A percentile compares a stretch with the other conserved stretches of the same genome.
Evolutionary conservation across 495 filamentous ascomycete genomes (phyloP).

Genomic region (Neurospora hispaniola): DNA sequence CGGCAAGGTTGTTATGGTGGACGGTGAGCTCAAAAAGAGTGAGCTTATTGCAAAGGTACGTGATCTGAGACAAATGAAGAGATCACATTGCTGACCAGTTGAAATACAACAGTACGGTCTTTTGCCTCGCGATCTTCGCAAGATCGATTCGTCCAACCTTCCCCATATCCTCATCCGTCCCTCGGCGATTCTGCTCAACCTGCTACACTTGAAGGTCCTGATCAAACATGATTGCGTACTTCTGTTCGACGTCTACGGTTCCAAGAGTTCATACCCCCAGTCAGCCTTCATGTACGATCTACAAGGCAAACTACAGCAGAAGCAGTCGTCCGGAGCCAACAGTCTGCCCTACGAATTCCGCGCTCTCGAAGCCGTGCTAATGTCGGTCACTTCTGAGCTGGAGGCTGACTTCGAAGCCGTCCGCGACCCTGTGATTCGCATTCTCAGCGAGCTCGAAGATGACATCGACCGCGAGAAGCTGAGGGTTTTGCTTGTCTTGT

Average conservation of each 20-base stretch:
- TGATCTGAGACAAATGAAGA: conserved; percentile 2
- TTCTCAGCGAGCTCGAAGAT: conserved; percentile 85
- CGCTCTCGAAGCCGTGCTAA: conserved; percentile 70
- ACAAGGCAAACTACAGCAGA: conserved; percentile 50
- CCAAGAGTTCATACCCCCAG: conserved; percentile 88
- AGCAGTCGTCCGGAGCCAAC: conserved; percentile 37
- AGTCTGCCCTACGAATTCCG: conserved; percentile 60
- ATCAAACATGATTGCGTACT: conserved; percentile 92
- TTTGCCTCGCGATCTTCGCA: conserved; percentile 88
- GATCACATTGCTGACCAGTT: not conserved
- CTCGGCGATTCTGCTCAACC: conserved; percentile 86
- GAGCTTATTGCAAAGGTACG: conserved; percentile 91
- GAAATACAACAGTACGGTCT: conserved; percentile 67
- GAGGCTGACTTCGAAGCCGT: conserved; percentile 92
- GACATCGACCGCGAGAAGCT: conserved; percentile 95
- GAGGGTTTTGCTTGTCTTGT: conserved; percentile 78
- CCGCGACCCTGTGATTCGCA: conserved; percentile 78
- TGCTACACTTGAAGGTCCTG: conserved; percentile 84
- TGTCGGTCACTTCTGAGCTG: conserved; percentile 73
- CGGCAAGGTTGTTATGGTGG: conserved; percentile 89
- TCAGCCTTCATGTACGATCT: conserved; percentile 94
- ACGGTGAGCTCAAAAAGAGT: conserved; percentile 93
- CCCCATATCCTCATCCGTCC: conserved; percentile 93
- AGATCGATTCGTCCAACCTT: conserved; percentile 96
- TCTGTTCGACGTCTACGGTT: conserved; percentile 90